Percentiles rank a stretch among this genome's conserved stretches.
phyloP scores from a whole-genome alignment of 768 basidiomycete genomes.

The Harrya chromipes region DNA sequence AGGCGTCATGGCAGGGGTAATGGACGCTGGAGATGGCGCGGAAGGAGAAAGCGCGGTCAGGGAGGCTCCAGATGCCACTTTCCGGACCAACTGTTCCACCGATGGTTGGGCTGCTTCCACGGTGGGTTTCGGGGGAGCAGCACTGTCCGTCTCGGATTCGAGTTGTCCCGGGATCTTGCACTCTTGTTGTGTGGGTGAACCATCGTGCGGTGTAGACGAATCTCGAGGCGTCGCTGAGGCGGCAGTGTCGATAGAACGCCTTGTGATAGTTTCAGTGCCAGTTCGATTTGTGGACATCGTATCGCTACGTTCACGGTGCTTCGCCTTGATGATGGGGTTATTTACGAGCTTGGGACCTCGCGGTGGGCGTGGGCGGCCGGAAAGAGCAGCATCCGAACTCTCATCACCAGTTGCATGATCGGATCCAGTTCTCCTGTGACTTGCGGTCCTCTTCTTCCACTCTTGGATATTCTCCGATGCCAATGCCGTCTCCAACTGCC shows the following conservation, averaged over 20 bases:
- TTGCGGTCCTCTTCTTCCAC: conserved; percentile 29
- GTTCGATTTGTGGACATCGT: conserved; percentile 65
- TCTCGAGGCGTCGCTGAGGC: conserved; percentile 29
- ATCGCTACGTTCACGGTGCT: conserved; percentile 51
- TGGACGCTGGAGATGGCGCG: conserved; percentile 25
- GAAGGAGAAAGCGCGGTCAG: conserved; percentile 25
- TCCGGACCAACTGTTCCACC: conserved; percentile 27
- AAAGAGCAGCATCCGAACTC: conserved; percentile 43
- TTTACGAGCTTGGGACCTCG: conserved; percentile 33
- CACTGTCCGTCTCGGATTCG: conserved; percentile 32
- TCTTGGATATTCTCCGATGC: conserved; percentile 49
- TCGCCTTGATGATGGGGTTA: conserved; percentile 35
- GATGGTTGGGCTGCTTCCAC: conserved; percentile 25
- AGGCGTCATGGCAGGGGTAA: conserved; percentile 36
- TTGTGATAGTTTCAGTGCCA: conserved; percentile 28
- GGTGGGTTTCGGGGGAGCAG: conserved; percentile 27
- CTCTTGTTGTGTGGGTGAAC: conserved; percentile 29
- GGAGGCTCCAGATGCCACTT: conserved; percentile 32
- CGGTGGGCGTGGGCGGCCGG: conserved; percentile 42
- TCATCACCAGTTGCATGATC: conserved; percentile 46
- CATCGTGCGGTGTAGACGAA: conserved; percentile 22
- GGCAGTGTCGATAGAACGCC: conserved; percentile 23
- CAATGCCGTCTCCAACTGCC: conserved; percentile 73
- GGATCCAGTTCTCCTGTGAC: conserved; percentile 20
- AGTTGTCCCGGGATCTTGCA: conserved; percentile 41